Base-by-base conservation (phyloP, 176 grass and related monocot species). In the Pharus latifolius region DNA sequence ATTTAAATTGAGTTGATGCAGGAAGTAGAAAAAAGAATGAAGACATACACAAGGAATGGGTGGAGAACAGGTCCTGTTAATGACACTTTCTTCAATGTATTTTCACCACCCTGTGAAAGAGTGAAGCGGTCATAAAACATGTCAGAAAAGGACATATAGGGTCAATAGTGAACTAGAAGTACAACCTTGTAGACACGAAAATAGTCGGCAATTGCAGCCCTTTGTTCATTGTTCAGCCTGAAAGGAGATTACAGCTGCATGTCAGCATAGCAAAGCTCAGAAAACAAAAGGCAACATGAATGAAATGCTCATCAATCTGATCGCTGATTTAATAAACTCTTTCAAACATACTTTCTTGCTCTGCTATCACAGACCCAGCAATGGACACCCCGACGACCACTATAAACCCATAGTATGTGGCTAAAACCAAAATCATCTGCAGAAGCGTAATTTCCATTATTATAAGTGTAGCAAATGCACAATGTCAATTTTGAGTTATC, bases 381-480 rank as follows among this genome's bases (percentile, higher is more conserved):
- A 77, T 98, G 95, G 26, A 98, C 95, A 77, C 95, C 90, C 78
- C 90, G 95, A 26, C 87, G 81, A 4, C 90, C 95, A 91, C 95
- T 93, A 67, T 90, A 98, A 42, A 88, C 90, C 95, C 95, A 98
- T 49, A 94, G 35, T 74, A 98, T 98, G 78, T 98, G 95, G 72
- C 65, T 94, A 75, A 98, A 98, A 59, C 90, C 84, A 81, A 98
- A 98, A 91, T 93, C 90, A 76, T 90, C 90, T 98, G 79, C 47
- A 83, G 73, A 63, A 13, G 23, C 22, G 37, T 57, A 61, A 25
- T 29, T 55, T 68, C 3, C 53, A 24, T 40, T 55, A 46, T 25
- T 75, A 18, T 35, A 34, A 67, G 32, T 45, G 65, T 57, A 66
- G 23, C 43, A 72, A 55, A 44, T 42, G 25, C 20, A 71, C 4